Conservation (phyloP, 805 yeast genomes). For the Schwanniomyces vanrijiae region DNA sequence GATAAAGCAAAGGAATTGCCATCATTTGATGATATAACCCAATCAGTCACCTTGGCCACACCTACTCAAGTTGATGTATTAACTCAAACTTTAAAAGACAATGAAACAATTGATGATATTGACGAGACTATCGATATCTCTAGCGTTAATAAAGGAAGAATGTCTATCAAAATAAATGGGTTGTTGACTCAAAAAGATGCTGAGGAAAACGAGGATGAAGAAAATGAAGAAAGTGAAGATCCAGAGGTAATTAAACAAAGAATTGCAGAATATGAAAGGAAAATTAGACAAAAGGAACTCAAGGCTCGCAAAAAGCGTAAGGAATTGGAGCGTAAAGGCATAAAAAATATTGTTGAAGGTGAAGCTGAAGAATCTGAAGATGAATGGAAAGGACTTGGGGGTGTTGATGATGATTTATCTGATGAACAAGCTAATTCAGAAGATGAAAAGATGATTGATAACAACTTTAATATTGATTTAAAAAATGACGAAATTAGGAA, state of each 20-base stretch:
- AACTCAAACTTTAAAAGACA: slow-evolving; percentile 15
- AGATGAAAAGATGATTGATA: slow-evolving; percentile 77
- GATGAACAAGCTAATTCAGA: slow-evolving; percentile 67
- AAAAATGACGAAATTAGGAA: slow-evolving; percentile 60
- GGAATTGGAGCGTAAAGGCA: slow-evolving; percentile 60
- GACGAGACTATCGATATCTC: slow-evolving; percentile 29
- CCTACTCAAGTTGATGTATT: slow-evolving; percentile 14
- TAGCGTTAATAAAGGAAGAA: slow-evolving; percentile 22
- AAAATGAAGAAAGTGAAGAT: slow-evolving; percentile 24
- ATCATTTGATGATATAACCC: slow-evolving; percentile 20
- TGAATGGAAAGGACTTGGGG: slow-evolving; percentile 84
- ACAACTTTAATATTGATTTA: slow-evolving; percentile 55
- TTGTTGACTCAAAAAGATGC: slow-evolving; percentile 7
- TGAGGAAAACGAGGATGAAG: slow-evolving; percentile 15
- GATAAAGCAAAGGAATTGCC: slow-evolving; percentile 14
- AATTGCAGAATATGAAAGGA: slow-evolving; percentile 41
- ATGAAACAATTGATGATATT: slow-evolving; percentile 7
- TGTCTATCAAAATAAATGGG: slow-evolving; percentile 16
- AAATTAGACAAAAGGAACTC: slow-evolving; percentile 34
- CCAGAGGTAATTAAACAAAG: slow-evolving; percentile 20
- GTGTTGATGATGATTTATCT: slow-evolving; percentile 59
- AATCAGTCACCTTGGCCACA: not conserved
- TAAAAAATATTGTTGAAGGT: slow-evolving; percentile 64
- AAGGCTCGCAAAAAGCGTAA: slow-evolving; percentile 34
- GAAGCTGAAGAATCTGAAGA: slow-evolving; percentile 90